Conservation (phyloP, 345 rosid genomes). For the Sonneratia alba region DNA sequence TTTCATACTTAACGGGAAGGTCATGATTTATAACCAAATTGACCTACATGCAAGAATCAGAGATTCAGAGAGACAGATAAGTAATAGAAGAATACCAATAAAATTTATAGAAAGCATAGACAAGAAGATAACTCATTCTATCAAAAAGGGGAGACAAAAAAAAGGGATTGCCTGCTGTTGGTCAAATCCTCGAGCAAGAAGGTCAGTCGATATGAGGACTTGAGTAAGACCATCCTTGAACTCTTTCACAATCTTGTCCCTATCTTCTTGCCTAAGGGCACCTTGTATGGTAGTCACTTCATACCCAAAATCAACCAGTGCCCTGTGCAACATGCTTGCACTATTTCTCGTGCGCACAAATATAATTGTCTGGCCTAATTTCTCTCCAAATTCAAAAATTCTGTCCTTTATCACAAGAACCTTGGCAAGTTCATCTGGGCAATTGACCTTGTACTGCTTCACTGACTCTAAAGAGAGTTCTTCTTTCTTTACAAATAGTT, state of each 20-base stretch:
- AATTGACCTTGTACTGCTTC: slow-evolving; percentile 82
- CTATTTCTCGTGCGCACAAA: slow-evolving; percentile 60
- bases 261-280: slow-evolving; percentile 44
- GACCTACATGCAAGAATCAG: slow-evolving; percentile 15
- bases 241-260: slow-evolving; percentile 80
- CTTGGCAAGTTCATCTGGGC: slow-evolving; percentile 74
- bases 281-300: slow-evolving; percentile 89
- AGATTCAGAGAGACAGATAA: no score
- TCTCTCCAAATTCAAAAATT: slow-evolving; percentile 78
- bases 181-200: slow-evolving; percentile 90
- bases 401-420: slow-evolving; percentile 63
- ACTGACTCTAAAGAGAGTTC: slow-evolving; percentile 74
- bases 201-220: slow-evolving; percentile 84
- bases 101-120: no score
- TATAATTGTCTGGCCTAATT: slow-evolving; percentile 76
- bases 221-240: slow-evolving; percentile 79
- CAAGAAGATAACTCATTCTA: no score
- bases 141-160: neutral
- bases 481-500: slow-evolving; percentile 86
- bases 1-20: slow-evolving; percentile 23
- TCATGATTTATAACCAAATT: slow-evolving; percentile 30
- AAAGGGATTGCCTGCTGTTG: slow-evolving; percentile 61
- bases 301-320: slow-evolving; percentile 63
- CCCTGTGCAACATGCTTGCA: slow-evolving; percentile 49
- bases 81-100: no score